Conservation (phyloP, 2,329 filamentous ascomycete genomes). For the Colletotrichum eleusines region DNA sequence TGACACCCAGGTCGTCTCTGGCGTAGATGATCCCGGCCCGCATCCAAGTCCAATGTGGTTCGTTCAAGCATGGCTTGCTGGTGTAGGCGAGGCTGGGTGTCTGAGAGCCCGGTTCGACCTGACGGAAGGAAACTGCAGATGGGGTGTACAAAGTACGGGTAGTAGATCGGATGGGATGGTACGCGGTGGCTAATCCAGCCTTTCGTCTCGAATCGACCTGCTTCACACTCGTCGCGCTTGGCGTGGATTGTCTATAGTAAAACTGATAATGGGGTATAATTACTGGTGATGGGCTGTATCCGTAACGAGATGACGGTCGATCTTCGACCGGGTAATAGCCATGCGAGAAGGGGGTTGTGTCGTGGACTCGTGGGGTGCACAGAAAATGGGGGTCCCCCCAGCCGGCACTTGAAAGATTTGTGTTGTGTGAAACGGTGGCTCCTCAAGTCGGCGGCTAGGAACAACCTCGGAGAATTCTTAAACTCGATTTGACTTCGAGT, state of each 20-base stretch:
- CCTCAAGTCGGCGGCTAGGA: conserved; percentile 23
- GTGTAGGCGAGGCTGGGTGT: conserved; percentile 31
- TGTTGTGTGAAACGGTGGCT: conserved; percentile 32
- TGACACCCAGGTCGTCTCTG: conserved; percentile 37
- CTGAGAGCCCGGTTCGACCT: conserved; percentile 39
- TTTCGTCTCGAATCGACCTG: conserved; percentile 22
- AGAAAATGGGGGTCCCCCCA: conserved; percentile 4
- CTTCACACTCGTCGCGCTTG: conserved; percentile 26
- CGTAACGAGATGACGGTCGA: conserved; percentile 39
- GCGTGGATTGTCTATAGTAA: background rate
- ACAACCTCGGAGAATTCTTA: conserved; percentile 37
- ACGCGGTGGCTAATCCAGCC: conserved; percentile 6
- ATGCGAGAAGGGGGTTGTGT: conserved; percentile 23
- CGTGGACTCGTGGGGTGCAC: conserved; percentile 37
- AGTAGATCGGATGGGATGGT: conserved; percentile 5
- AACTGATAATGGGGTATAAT: conserved; percentile 13
- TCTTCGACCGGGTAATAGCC: conserved; percentile 33
- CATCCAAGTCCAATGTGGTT: conserved; percentile 29
- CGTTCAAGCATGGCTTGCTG: conserved; percentile 41
- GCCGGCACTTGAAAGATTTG: conserved; percentile 29
- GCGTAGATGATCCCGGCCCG: conserved; percentile 28
- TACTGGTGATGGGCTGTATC: conserved; percentile 27
- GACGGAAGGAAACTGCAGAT: conserved; percentile 27
- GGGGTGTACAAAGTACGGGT: background rate
- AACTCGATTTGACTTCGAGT: conserved; percentile 36